Percentiles rank a stretch among this genome's conserved stretches.
These are phyloP conservation scores for Friedmanniomyces simplex DNA, from an alignment of 495 filamentous ascomycete species.

Conservation along the genomic window DNA sequence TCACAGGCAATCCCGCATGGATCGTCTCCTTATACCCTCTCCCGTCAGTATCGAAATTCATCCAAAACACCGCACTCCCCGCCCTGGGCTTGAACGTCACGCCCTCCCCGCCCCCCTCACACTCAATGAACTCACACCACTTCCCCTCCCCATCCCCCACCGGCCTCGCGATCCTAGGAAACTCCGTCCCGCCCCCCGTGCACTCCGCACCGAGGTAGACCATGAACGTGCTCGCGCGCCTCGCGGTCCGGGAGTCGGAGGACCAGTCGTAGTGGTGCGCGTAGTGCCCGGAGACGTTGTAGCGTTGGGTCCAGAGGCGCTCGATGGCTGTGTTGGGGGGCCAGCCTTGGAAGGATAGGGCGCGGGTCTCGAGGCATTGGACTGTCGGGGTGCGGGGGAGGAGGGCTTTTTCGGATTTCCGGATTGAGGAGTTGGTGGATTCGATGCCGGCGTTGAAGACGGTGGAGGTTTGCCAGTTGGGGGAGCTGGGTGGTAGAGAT, in stretches of 20 bases:
- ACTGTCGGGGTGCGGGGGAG: slow-evolving; percentile 49
- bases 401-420: slow-evolving; percentile 48
- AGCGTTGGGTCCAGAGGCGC: slow-evolving; percentile 50
- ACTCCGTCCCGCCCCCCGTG: slow-evolving; percentile 39
- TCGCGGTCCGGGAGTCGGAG: slow-evolving; percentile 5
- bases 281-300: slow-evolving; percentile 49
- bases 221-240: slow-evolving; percentile 43
- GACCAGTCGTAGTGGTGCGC: slow-evolving; percentile 51
- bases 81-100: slow-evolving; percentile 56
- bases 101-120: slow-evolving; percentile 40
- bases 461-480: slow-evolving; percentile 45
- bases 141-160: background rate
- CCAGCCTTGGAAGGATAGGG: slow-evolving; percentile 62
- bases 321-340: slow-evolving; percentile 48
- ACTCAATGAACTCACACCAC: slow-evolving; percentile 55
- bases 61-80: slow-evolving; percentile 69
- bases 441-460: slow-evolving; percentile 41
- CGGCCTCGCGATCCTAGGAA: slow-evolving; percentile 12
- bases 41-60: slow-evolving; percentile 55
- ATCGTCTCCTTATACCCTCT: slow-evolving; percentile 53
- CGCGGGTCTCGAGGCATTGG: slow-evolving; percentile 59
- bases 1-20: slow-evolving; percentile 62
- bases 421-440: slow-evolving; percentile 38
- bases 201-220: slow-evolving; percentile 46
- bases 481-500: slow-evolving; percentile 27